Conservation (phyloP, 148 eudicot species). For the Talinum fruticosum region DNA sequence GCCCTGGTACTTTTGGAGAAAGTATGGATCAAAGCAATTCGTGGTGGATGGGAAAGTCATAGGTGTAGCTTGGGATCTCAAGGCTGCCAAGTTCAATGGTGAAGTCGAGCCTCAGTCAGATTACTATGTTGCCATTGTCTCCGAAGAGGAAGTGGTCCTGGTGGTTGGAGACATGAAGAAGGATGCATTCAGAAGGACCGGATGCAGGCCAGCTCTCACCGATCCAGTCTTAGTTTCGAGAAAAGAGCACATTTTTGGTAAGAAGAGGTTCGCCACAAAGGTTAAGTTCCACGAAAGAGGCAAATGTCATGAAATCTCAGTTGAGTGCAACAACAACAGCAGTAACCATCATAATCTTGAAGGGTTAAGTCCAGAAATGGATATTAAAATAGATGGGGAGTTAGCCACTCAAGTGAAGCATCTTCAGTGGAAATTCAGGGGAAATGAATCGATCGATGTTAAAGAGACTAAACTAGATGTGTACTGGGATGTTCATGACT, state of each 20-base stretch:
- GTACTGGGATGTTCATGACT: slow-evolving; percentile 95
- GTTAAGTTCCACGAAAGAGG: slow-evolving; percentile 80
- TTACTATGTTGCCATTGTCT: slow-evolving; percentile 78
- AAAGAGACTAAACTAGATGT: slow-evolving; percentile 62
- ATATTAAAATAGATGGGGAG: slow-evolving; percentile 67
- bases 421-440: slow-evolving; percentile 92
- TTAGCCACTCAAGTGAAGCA: slow-evolving; percentile 66
- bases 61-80: slow-evolving; percentile 76
- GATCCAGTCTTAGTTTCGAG: slow-evolving; percentile 71
- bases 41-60: slow-evolving; percentile 48
- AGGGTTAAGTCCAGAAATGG: slow-evolving; percentile 67
- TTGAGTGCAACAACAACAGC: slow-evolving; percentile 50
- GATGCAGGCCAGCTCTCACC: slow-evolving; percentile 69
- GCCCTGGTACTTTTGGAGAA: slow-evolving; percentile 91
- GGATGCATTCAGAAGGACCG: slow-evolving; percentile 75
- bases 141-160: slow-evolving; percentile 65
- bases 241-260: slow-evolving; percentile 84
- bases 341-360: slow-evolving; percentile 8
- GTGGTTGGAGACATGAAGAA: slow-evolving; percentile 74
- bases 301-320: slow-evolving; percentile 63
- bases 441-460: slow-evolving; percentile 57
- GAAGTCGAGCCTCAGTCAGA: slow-evolving; percentile 83
- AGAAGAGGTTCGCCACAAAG: slow-evolving; percentile 55
- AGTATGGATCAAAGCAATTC: slow-evolving; percentile 71
- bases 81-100: slow-evolving; percentile 66